These are phyloP conservation scores for Ustilago bromivora DNA, from an alignment of 1,284 basidiomycete species.

Conservation along the genomic window DNA sequence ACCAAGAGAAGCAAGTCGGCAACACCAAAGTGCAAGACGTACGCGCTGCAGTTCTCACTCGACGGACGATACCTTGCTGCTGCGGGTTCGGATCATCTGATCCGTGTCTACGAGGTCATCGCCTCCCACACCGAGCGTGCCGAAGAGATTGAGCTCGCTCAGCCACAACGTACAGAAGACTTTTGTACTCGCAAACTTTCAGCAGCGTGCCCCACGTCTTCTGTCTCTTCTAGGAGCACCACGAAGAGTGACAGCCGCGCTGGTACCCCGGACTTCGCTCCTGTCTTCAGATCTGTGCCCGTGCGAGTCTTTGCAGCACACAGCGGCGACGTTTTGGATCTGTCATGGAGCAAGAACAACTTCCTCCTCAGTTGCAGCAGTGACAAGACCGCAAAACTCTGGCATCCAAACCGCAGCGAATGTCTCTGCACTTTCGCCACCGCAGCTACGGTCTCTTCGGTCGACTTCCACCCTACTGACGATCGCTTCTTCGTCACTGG, in stretches of 20 bases:
- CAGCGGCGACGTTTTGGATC: conserved; percentile 68
- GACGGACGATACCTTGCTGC: conserved; percentile 69
- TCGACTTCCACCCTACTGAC: conserved; percentile 68
- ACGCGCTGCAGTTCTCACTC: conserved; percentile 67
- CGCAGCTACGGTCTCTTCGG: conserved; percentile 69
- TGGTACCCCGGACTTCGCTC: conserved; percentile 18
- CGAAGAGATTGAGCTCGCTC: conserved; percentile 35
- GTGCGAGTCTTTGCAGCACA: conserved; percentile 67
- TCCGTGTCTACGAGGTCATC: conserved; percentile 63
- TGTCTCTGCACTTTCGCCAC: conserved; percentile 70
- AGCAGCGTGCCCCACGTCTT: not conserved
- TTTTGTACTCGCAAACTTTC: conserved; percentile 4
- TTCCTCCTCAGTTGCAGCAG: conserved; percentile 70
- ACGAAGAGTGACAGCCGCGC: not conserved
- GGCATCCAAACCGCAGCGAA: conserved; percentile 68
- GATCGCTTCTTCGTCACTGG: conserved; percentile 71
- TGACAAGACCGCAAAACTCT: conserved; percentile 71
- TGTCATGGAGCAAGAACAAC: conserved; percentile 71
- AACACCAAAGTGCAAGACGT: conserved; percentile 57
- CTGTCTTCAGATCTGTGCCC: conserved; percentile 59
- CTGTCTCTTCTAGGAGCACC: not conserved
- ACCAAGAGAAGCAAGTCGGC: conserved; percentile 14
- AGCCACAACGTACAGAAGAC: conserved; percentile 12
- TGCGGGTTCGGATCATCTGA: conserved; percentile 69
- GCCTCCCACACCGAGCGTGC: conserved; percentile 32